phyloP scores from a whole-genome alignment of 2,329 filamentous ascomycete genomes.

The Phialemoniopsis sp. region DNA sequence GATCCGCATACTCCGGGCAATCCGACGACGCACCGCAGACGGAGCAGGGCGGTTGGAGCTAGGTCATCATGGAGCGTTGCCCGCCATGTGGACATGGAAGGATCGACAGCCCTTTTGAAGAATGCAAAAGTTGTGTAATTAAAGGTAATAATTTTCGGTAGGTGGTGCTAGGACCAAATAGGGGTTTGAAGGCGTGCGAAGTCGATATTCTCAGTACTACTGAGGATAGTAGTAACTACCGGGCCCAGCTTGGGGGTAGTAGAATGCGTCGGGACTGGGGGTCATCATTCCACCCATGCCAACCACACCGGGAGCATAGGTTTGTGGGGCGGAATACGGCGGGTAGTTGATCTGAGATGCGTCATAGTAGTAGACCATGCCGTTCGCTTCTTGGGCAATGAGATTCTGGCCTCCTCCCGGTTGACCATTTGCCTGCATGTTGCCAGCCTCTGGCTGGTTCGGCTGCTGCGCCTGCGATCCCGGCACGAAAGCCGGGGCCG shows the following conservation, averaged over 20 bases:
- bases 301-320: constrained; percentile 54
- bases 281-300: constrained; percentile 77
- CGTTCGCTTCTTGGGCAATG: constrained; percentile 84
- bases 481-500: constrained; percentile 54
- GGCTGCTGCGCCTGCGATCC: constrained; percentile 44
- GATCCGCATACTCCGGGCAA: no score
- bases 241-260: constrained; percentile 55
- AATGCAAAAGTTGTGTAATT: constrained; percentile 20
- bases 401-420: constrained; percentile 51
- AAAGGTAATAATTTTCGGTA: constrained; percentile 10
- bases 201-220: constrained; percentile 26
- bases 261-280: constrained; percentile 64
- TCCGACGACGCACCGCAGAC: no score
- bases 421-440: constrained; percentile 34
- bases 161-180: constrained; percentile 3
- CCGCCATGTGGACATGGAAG: no score
- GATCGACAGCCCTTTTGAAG: no score
- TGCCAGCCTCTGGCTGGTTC: constrained; percentile 30
- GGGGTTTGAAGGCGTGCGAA: constrained; percentile 13
- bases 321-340: constrained; percentile 41
- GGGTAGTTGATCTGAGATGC: constrained; percentile 62
- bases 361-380: constrained; percentile 95
- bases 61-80: no score
- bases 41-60: no score
- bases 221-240: constrained; percentile 60